These are phyloP conservation scores for Senna siamea DNA, from an alignment of 306 rosid genomes.

Conservation along the genomic window DNA sequence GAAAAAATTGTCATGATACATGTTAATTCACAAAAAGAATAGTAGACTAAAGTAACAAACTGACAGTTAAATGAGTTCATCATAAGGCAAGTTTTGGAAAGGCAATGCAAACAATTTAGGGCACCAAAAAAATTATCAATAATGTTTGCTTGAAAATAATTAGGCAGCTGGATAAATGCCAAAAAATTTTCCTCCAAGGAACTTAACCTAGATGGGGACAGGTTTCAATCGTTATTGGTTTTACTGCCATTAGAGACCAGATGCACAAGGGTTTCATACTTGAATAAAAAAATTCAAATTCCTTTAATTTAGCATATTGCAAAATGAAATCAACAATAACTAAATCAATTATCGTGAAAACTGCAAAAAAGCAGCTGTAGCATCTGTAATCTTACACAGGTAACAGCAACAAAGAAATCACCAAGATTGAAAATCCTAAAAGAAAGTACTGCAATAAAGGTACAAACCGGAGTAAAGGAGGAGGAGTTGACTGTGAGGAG, in stretches of 20 bases:
- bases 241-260: neutral
- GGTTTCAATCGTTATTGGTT: neutral
- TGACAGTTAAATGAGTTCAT: conserved; percentile 18
- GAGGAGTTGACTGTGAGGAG: conserved; percentile 77
- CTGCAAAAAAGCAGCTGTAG: neutral
- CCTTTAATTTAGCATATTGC: neutral
- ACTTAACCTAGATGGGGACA: neutral
- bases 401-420: neutral
- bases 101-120: neutral
- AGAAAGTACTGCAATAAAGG: conserved; percentile 4
- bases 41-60: neutral
- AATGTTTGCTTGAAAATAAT: neutral
- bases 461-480: conserved; percentile 64
- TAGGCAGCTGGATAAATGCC: too few species aligned
- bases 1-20: neutral
- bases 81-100: conserved; percentile 7
- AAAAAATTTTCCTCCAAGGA: neutral
- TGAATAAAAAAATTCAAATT: neutral
- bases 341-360: neutral
- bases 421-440: neutral
- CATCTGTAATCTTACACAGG: conserved; percentile 14
- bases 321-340: neutral
- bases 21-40: neutral
- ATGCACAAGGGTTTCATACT: neutral
- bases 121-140: neutral